These are phyloP conservation scores for Allomyces macrogynus DNA, from an alignment of 192 early-diverging fungal species.

Conservation along the genomic window DNA sequence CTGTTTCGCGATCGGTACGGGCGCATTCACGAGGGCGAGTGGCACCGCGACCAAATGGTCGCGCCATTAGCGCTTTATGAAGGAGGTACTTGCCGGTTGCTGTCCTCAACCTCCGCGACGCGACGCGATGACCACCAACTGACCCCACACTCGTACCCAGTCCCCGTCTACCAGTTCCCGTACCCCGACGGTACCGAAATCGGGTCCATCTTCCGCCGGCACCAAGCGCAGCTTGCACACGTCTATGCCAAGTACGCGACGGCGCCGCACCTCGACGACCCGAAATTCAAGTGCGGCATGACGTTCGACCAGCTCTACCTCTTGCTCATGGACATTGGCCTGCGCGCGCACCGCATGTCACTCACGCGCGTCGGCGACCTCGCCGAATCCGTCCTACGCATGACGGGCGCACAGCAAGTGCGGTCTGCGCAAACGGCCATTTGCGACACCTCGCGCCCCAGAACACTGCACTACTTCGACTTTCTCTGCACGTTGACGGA, in stretches of 20 bases:
- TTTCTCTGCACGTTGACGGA: not conserved
- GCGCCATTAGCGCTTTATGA: not conserved
- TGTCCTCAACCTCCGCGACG: not conserved
- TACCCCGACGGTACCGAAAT: not conserved
- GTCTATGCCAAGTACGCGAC: not conserved
- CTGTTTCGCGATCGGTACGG: not conserved
- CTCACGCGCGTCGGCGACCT: not conserved
- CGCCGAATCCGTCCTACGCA: not conserved
- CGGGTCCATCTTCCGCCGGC: not conserved
- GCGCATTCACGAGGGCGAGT: not conserved
- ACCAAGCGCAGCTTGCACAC: not conserved
- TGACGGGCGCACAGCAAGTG: not conserved
- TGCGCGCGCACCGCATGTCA: not conserved
- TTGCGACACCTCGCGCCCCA: not conserved
- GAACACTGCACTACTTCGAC: not conserved
- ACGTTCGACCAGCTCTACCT: not conserved
- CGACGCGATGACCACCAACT: not conserved
- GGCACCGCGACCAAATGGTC: not conserved
- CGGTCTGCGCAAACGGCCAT: not conserved
- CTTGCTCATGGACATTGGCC: not conserved
- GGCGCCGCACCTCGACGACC: not conserved
- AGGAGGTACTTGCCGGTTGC: not conserved
- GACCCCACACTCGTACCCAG: not conserved
- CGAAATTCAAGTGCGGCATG: not conserved
- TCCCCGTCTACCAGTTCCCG: not conserved